These are phyloP conservation scores for Entophlyctis luteolus DNA, from an alignment of 192 early-diverging fungal genomes.

Conservation along the genomic window DNA sequence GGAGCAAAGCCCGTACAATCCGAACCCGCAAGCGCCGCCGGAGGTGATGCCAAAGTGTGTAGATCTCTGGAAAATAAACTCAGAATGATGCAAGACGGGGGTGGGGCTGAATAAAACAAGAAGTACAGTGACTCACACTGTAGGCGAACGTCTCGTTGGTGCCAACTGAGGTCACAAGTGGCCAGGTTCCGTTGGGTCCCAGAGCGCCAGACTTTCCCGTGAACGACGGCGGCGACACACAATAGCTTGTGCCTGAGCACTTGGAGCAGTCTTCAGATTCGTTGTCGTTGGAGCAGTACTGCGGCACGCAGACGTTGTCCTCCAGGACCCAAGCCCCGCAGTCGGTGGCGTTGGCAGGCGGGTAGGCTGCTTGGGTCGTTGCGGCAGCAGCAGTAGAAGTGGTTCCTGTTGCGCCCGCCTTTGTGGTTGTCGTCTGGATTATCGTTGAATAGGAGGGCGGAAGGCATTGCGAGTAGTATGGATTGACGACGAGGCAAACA, in stretches of 20 bases:
- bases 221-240: not conserved
- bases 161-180: not conserved
- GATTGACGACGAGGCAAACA: not conserved
- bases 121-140: not conserved
- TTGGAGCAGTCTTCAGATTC: not conserved
- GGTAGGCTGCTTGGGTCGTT: not conserved
- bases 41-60: not conserved
- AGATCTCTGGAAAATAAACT: no score
- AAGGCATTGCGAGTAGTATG: not conserved
- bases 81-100: no score
- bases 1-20: not conserved
- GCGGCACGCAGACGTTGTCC: not conserved
- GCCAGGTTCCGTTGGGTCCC: no score
- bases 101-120: no score
- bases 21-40: not conserved
- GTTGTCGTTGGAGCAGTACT: not conserved
- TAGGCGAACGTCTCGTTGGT: not conserved
- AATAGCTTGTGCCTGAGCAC: not conserved
- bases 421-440: no score
- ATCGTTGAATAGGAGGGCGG: no score
- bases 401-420: no score
- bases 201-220: not conserved
- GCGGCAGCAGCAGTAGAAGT: not conserved
- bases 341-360: not conserved
- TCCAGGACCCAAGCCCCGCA: no score